A percentile compares a stretch with the other conserved stretches of the same genome.
phyloP scores from a whole-genome alignment of 1,139 yeast genomes.

The Saccharomyces pastorianus region DNA sequence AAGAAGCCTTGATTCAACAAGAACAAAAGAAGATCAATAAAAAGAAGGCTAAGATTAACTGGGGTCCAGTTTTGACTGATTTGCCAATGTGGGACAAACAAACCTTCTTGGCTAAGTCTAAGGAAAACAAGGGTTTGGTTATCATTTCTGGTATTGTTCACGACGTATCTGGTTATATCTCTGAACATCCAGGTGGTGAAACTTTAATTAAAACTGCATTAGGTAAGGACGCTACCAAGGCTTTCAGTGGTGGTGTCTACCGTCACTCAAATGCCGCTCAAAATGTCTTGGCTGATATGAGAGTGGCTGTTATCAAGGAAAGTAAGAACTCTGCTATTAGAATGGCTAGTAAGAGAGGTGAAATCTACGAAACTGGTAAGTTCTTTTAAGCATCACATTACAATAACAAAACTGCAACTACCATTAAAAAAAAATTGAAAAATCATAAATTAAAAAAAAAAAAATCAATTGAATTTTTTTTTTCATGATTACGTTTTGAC shows the following conservation, averaged over 20 bases:
- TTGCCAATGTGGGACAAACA: constrained; percentile 89
- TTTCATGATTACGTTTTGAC: background rate
- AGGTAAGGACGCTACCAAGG: constrained; percentile 95
- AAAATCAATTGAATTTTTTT: background rate
- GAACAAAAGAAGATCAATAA: constrained; percentile 90
- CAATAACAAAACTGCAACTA: background rate
- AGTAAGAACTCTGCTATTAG: constrained; percentile 37
- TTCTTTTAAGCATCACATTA: background rate
- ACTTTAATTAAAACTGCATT: constrained; percentile 76
- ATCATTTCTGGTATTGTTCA: constrained; percentile 92
- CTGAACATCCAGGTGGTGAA: constrained; percentile 97
- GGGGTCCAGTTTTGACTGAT: constrained; percentile 84
- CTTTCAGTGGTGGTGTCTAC: constrained; percentile 96
- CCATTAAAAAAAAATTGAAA: background rate
- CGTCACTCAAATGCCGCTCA: constrained; percentile 97
- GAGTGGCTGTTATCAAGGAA: constrained; percentile 84
- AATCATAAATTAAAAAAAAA: background rate
- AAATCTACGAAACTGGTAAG: constrained; percentile 20
- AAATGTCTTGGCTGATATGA: constrained; percentile 88
- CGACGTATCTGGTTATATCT: constrained; percentile 75
- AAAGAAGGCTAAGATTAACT: constrained; percentile 67
- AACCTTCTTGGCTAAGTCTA: constrained; percentile 65
- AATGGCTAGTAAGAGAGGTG: constrained; percentile 33
- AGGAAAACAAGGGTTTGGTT: constrained; percentile 51
- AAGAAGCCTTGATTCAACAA: constrained; percentile 93